Percentiles rank a stretch among this genome's conserved stretches.
Conservation (phyloP, 208 protist genomes). For the Vickermania ingenoplastis region DNA sequence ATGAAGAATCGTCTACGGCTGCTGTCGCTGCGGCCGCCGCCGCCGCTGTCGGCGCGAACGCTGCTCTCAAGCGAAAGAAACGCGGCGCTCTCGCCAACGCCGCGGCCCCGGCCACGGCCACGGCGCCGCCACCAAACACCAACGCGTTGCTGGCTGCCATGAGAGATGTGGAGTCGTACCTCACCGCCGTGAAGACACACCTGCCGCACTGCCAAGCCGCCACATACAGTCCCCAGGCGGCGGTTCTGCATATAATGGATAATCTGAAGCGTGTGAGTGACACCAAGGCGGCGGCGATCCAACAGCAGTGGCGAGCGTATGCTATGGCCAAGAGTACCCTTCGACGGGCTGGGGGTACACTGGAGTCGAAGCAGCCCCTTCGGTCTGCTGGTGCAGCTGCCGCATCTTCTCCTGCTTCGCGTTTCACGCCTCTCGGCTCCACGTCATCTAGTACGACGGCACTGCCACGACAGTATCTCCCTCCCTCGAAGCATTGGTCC, state of each 20-base stretch:
- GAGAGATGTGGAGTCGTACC: neutral
- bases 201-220: neutral
- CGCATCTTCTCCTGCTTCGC: too few species aligned
- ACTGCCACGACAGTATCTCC: neutral
- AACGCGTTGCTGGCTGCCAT: neutral
- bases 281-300: neutral
- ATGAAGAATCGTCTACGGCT: neutral
- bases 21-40: neutral
- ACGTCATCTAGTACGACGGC: too few species aligned
- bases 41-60: neutral
- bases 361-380: neutral
- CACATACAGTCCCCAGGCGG: neutral
- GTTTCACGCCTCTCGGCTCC: too few species aligned
- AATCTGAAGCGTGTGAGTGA: neutral
- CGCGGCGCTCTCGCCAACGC: neutral
- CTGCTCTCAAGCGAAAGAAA: too few species aligned
- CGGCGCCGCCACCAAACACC: neutral
- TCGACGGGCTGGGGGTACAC: neutral
- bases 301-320: neutral
- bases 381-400: too few species aligned
- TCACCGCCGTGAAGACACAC: neutral
- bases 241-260: neutral
- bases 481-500: constrained; percentile 15
- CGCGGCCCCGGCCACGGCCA: neutral
- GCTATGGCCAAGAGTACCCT: neutral